Evolutionary conservation across 2,329 filamentous ascomycete species (phyloP), one percentile per base, ranked within the genome.

Genomic region (Hymenoscyphus fraxineus): DNA sequence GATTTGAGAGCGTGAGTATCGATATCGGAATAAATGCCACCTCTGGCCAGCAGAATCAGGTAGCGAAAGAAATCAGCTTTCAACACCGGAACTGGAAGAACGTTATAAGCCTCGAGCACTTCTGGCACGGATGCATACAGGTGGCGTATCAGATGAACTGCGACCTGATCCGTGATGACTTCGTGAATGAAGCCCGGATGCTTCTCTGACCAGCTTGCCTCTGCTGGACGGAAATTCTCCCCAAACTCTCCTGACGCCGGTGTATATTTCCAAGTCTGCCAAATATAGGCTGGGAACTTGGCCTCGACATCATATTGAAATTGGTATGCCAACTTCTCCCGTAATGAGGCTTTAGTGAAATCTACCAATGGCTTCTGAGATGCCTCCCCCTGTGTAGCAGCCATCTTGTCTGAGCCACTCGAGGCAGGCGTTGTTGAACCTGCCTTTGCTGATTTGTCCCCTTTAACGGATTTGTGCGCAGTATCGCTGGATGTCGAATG

Each of bases 221-320:
- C 95, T 65, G 92, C 84, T 58, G 90, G 87, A 67, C 93, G 88
- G 75, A 97, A 93, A 22, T 82, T 79, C 67, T 89, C 86, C 12
- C 78, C 79, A 75, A 99, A 99, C 67, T 91, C 83, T 60, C 86
- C 82, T 27, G 92, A 90, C 1, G 88, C 85, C 0, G 94, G 93
- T 0, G 87, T 91, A 73, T 87, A 89, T 77, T 96, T 97, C 95
- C 95, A 99, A 15, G 95, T 99, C 82, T 99, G 95, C 95, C 95
- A 99, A 75, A 99, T 96, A 81, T 97, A 98, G 64, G 93, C 93
- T 2, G 95, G 95, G 77, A 98, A 98, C 77, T 94, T 96, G 71
- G 83, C 78, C 74, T 93, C 87, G 67, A 94, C 83, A 73, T 97
- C 91, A 82, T 98, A 99, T 22, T 93, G 92, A 78, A 95, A 98